These are phyloP conservation scores for Cinnamomum chago DNA, from an alignment of 164 flowering plant genomes.

Conservation along the genomic window DNA sequence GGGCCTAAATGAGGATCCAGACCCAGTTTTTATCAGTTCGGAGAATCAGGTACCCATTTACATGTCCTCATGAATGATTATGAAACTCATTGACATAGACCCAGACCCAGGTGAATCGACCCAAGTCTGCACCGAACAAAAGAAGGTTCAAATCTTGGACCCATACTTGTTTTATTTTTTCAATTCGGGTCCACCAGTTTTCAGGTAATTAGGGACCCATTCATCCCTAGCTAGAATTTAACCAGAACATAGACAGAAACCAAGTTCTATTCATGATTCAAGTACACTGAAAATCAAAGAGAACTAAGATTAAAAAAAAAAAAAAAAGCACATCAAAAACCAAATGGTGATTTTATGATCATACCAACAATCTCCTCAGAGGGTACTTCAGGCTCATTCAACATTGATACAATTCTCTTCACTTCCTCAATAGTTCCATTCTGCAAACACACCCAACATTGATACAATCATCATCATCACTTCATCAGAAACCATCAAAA, in stretches of 20 bases:
- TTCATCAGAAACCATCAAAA: neutral
- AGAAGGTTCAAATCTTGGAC: neutral
- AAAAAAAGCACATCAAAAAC: no score
- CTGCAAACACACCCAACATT: constrained; percentile 28
- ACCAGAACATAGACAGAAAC: no score
- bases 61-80: no score
- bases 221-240: neutral
- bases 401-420: constrained; percentile 61
- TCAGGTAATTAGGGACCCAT: neutral
- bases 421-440: constrained; percentile 84
- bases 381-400: constrained; percentile 75
- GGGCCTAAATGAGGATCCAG: no score
- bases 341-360: neutral
- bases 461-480: no score
- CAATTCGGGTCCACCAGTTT: neutral
- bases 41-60: no score
- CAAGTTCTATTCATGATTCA: neutral
- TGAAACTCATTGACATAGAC: no score
- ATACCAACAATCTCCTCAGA: constrained; percentile 75
- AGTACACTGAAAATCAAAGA: neutral
- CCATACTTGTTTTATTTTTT: neutral
- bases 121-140: neutral
- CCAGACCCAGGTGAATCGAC: neutral
- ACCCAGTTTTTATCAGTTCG: no score
- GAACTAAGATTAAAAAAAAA: no score